Conservation (phyloP, 805 yeast species). For the Debaryomyces tyrocola region DNA sequence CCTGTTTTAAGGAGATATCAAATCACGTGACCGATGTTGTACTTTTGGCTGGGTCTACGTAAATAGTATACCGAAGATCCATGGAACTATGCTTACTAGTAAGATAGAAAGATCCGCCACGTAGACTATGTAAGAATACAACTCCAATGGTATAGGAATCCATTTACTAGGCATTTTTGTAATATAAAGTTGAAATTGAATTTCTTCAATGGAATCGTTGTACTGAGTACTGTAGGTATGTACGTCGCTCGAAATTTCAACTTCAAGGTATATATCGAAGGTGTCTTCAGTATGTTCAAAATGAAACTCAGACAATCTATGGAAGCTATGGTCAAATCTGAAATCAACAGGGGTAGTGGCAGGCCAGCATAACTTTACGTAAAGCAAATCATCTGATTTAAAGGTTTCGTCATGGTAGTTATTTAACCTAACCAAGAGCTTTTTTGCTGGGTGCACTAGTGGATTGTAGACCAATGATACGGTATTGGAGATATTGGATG, state of each 20-base stretch:
- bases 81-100: slow-evolving; percentile 8
- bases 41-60: background rate
- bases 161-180: slow-evolving; percentile 23
- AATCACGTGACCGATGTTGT: background rate
- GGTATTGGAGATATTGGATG: background rate
- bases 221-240: slow-evolving; percentile 11
- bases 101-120: slow-evolving; percentile 25
- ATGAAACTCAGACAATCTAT: slow-evolving; percentile 12
- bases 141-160: slow-evolving; percentile 35
- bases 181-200: slow-evolving; percentile 24
- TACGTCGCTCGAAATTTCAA: slow-evolving; percentile 21
- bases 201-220: slow-evolving; percentile 8
- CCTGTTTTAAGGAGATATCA: background rate
- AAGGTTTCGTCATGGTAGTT: slow-evolving; percentile 30
- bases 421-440: slow-evolving; percentile 30
- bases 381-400: slow-evolving; percentile 22
- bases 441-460: slow-evolving; percentile 5
- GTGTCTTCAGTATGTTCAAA: slow-evolving; percentile 1
- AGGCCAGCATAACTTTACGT: slow-evolving; percentile 38
- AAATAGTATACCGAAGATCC: slow-evolving; percentile 2
- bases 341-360: slow-evolving; percentile 30
- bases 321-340: slow-evolving; percentile 20
- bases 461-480: slow-evolving; percentile 10
- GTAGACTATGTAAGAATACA: slow-evolving; percentile 26
- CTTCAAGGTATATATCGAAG: slow-evolving; percentile 24